Conservation (phyloP, 169 alveolate species). For the Toxoplasma gondii region DNA sequence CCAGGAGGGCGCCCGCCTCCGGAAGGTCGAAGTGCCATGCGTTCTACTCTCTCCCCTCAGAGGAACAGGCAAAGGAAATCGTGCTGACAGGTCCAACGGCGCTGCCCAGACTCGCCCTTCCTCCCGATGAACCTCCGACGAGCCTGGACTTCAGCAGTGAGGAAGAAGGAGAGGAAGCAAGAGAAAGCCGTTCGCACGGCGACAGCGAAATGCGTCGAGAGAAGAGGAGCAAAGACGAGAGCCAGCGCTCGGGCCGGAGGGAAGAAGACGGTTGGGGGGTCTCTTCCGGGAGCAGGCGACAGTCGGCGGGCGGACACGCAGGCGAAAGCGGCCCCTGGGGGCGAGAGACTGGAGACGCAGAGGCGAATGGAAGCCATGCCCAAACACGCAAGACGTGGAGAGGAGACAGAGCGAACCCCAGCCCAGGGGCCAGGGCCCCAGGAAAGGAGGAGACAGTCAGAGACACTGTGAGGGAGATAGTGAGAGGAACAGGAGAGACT, state of each 20-base stretch:
- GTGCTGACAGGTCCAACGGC: not conserved
- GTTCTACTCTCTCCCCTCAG: no score
- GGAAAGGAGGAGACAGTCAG: no score
- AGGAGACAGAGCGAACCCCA: no score
- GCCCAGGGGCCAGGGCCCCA: no score
- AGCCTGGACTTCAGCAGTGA: not conserved
- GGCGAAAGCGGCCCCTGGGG: not conserved
- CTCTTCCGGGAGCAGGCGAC: not conserved
- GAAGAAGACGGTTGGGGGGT: not conserved
- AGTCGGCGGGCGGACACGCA: not conserved
- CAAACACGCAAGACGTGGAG: no score
- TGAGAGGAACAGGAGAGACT: no score
- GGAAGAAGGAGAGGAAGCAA: not conserved
- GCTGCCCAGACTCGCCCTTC: not conserved
- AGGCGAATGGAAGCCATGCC: no score
- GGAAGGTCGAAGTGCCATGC: no score
- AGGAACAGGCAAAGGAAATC: no score
- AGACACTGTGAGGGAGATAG: no score
- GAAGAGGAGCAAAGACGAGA: not conserved
- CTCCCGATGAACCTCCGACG: not conserved
- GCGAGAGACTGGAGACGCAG: no score
- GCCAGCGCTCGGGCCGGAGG: not conserved
- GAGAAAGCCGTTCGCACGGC: not conserved
- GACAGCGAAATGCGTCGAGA: not conserved
- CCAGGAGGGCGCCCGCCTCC: no score